These are phyloP conservation scores for Metschnikowia santaceciliae DNA, from an alignment of 805 yeast species.

Conservation along the genomic window DNA sequence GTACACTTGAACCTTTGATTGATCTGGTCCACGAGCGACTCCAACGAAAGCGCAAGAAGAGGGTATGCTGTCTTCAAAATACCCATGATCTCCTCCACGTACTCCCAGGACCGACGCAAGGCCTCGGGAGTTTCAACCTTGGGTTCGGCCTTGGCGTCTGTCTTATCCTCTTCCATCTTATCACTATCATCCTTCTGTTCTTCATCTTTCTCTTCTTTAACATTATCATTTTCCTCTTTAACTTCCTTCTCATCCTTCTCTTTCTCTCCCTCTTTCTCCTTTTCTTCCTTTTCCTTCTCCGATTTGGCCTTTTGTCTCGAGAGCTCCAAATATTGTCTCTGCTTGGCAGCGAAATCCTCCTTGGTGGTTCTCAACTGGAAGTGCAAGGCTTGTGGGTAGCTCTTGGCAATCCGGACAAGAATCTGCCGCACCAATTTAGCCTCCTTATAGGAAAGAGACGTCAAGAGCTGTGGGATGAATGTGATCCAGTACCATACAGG, in stretches of 20 bases:
- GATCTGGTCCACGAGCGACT: slow-evolving; percentile 93
- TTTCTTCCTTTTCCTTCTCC: not conserved
- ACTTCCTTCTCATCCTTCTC: not conserved
- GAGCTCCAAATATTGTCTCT: slow-evolving; percentile 58
- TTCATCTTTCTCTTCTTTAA: not conserved
- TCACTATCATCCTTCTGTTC: slow-evolving; percentile 5
- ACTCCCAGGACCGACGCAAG: slow-evolving; percentile 82
- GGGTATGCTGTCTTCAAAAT: slow-evolving; percentile 97
- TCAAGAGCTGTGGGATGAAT: slow-evolving; percentile 87
- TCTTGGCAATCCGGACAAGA: slow-evolving; percentile 87
- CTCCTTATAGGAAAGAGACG: slow-evolving; percentile 86
- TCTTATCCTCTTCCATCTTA: slow-evolving; percentile 1
- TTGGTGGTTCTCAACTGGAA: slow-evolving; percentile 93
- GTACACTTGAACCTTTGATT: slow-evolving; percentile 89
- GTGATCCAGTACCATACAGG: slow-evolving; percentile 99
- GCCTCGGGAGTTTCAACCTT: slow-evolving; percentile 10
- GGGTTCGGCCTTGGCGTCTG: not conserved
- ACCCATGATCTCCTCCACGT: slow-evolving; percentile 88
- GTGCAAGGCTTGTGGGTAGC: slow-evolving; percentile 95
- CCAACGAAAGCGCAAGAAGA: slow-evolving; percentile 82
- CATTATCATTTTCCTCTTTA: not conserved
- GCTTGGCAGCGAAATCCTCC: slow-evolving; percentile 87
- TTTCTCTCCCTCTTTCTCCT: slow-evolving; percentile 3
- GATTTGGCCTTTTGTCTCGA: slow-evolving; percentile 19
- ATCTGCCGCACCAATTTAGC: slow-evolving; percentile 86